phyloP scores from a whole-genome alignment of 2,329 filamentous ascomycete genomes.

The Xylaria hypoxylon region DNA sequence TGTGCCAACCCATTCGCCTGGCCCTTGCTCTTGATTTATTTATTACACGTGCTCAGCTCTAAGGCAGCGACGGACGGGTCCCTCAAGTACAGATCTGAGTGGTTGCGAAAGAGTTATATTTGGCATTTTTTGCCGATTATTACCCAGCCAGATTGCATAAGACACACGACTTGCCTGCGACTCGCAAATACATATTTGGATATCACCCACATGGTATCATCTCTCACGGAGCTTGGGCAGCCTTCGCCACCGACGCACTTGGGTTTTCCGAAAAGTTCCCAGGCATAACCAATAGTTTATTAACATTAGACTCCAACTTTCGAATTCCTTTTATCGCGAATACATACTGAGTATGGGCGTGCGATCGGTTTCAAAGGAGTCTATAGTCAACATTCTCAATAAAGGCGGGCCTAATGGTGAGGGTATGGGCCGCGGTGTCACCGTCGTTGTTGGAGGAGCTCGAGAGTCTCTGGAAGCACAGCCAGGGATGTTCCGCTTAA shows the following conservation, averaged over 20 bases:
- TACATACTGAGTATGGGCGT: constrained; percentile 92
- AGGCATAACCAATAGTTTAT: constrained; percentile 90
- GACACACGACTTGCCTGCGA: constrained; percentile 80
- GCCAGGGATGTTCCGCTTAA: constrained; percentile 79
- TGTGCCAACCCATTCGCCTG: constrained; percentile 93
- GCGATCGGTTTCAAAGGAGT: constrained; percentile 89
- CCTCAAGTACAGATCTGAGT: constrained; percentile 78
- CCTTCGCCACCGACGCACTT: constrained; percentile 90
- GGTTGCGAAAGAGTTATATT: constrained; percentile 76
- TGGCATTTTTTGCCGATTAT: constrained; percentile 95
- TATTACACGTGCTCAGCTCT: constrained; percentile 85
- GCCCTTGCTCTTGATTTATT: constrained; percentile 81
- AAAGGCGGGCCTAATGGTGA: constrained; percentile 81
- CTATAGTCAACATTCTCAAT: constrained; percentile 87
- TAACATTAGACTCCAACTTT: constrained; percentile 97
- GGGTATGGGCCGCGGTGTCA: constrained; percentile 94
- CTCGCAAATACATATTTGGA: constrained; percentile 93
- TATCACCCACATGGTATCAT: constrained; percentile 99
- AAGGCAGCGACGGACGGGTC: constrained; percentile 80
- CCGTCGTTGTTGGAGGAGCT: constrained; percentile 93
- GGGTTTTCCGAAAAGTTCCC: constrained; percentile 90
- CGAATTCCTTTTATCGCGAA: constrained; percentile 90
- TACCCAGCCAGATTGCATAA: constrained; percentile 92
- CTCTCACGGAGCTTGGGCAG: constrained; percentile 92
- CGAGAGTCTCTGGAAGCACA: constrained; percentile 90